Conservation (phyloP, 2,329 filamentous ascomycete genomes). For the Escovopsis weberi region DNA sequence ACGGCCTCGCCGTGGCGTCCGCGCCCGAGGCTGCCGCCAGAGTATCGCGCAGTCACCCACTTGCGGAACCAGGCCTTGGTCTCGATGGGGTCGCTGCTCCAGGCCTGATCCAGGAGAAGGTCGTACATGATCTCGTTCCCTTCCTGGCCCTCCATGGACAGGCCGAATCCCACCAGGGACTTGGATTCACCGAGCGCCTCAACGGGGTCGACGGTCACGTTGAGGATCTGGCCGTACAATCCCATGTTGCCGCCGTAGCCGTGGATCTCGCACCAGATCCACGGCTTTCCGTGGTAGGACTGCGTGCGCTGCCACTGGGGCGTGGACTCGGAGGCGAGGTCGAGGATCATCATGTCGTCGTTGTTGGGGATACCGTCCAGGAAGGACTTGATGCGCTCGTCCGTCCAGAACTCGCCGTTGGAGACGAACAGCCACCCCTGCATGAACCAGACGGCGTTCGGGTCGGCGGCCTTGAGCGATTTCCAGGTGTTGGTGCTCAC, state of each 20-base stretch:
- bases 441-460: conserved; percentile 35
- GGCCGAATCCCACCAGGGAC: conserved; percentile 31
- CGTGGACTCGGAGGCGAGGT: conserved; percentile 32
- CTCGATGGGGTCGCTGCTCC: conserved; percentile 28
- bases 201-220: conserved; percentile 31
- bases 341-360: conserved; percentile 33
- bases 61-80: conserved; percentile 28
- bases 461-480: conserved; percentile 31
- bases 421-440: conserved; percentile 36
- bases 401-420: conserved; percentile 28
- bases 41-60: conserved; percentile 31
- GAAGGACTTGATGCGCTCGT: conserved; percentile 31
- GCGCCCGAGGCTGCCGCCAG: conserved; percentile 5
- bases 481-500: conserved; percentile 27
- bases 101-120: conserved; percentile 35
- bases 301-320: conserved; percentile 37
- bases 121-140: conserved; percentile 39
- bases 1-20: no score
- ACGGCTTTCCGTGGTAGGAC: conserved; percentile 35
- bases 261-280: conserved; percentile 40
- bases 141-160: conserved; percentile 35
- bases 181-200: conserved; percentile 25
- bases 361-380: conserved; percentile 28
- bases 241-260: conserved; percentile 35
- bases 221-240: conserved; percentile 34